These are phyloP conservation scores for Infundibulicybe gibba DNA, from an alignment of 768 basidiomycete genomes.

Conservation along the genomic window DNA sequence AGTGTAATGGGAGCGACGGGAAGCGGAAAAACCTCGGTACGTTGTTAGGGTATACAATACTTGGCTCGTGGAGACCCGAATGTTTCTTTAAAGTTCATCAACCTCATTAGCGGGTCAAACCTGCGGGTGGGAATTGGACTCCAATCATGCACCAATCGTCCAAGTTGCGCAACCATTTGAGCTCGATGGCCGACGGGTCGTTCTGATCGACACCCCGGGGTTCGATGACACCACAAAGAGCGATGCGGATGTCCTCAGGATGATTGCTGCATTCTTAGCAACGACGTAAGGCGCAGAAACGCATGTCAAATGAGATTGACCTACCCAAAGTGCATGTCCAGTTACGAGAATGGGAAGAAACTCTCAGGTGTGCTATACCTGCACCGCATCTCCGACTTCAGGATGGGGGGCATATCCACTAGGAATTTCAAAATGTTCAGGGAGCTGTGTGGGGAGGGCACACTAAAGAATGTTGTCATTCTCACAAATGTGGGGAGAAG, in stretches of 20 bases:
- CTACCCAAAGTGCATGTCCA: conserved; percentile 4
- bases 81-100: conserved; percentile 43
- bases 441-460: conserved; percentile 8
- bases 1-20: conserved; percentile 38
- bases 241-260: conserved; percentile 43
- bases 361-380: conserved; percentile 54
- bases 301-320: not conserved
- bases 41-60: not conserved
- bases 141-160: conserved; percentile 49
- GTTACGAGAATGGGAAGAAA: conserved; percentile 29
- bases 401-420: conserved; percentile 31
- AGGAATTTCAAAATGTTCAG: conserved; percentile 11
- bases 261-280: conserved; percentile 42
- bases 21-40: conserved; percentile 33
- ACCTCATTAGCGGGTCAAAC: conserved; percentile 44
- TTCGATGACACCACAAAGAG: conserved; percentile 51
- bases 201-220: conserved; percentile 56
- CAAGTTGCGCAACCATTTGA: conserved; percentile 37
- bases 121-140: conserved; percentile 42
- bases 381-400: conserved; percentile 50
- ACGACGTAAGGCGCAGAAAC: conserved; percentile 19
- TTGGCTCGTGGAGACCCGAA: not conserved
- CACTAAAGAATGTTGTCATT: conserved; percentile 7
- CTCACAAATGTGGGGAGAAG: conserved; percentile 9
- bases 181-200: conserved; percentile 36